Evolutionary conservation across 2,329 filamentous ascomycete genomes (phyloP), one percentile per base, ranked within the genome.

Genomic region (Cladosporium sp.): DNA sequence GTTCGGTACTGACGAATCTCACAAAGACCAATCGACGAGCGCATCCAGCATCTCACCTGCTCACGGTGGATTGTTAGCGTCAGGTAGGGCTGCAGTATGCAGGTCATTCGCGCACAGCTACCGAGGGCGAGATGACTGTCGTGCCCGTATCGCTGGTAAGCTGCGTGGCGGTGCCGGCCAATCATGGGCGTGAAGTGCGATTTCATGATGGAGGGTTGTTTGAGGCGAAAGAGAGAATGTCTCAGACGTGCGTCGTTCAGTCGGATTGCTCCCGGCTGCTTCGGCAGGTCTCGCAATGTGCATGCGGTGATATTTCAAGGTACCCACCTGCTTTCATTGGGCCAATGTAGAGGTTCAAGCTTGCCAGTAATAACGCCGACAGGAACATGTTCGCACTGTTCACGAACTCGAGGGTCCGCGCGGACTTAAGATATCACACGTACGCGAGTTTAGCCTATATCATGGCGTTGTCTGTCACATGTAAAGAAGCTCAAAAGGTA

Each of bases 1-100:
- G 51, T 64, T 38, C 55, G 61, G 61, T 64, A 64, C 61, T 18
- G 12, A n/a, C 61, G 36, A 55, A 21, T 54, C 18, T 36, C 14
- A 28, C 36, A n/a, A 14, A 44, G 38, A 36, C 61, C 61, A 64
- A 64, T 57, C 32, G 38, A 15, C 61, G 47, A 18, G 49, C 51
- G 26, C 47, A 64, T 2, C 51, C 36, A 34, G 38, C 32, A 34
- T 58, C 55, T 18, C 34, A 41, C 34, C 21, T 58, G 41, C 28
- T 44, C 38, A 49, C 28, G 18, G 41, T 57, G 61, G 61, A 41
- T 36, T 57, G 38, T 15, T 55, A 55, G 52, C 52, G 36, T 32
- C 30, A 54, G 61, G 61, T 64, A 65, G 54, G 62, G 62, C 62
- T 65, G 62, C 62, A 65, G 55, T 24, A 60, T 65, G 64, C 64